Base-by-base conservation (phyloP, 2,329 filamentous ascomycete species). In the Penicillium freii region DNA sequence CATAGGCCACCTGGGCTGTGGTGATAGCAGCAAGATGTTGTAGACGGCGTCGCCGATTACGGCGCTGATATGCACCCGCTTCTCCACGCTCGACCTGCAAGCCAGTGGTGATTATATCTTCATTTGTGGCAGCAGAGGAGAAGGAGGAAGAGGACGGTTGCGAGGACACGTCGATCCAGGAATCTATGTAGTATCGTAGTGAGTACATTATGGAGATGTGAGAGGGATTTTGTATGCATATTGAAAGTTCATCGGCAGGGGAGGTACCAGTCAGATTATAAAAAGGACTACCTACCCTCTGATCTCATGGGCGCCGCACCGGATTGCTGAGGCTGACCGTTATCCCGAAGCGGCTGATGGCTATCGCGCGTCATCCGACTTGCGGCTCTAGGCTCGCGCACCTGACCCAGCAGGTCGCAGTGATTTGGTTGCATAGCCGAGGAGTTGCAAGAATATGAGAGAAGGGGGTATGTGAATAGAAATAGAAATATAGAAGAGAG, bases 101-200 rank as follows among this genome's bases (percentile, higher is more conserved):
- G 27, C 92, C 92, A 5, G 91, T 94, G 2, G 91, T 96, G 63
- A 96, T 89, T 64, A 96, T 93, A 69, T 97, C 92, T 64, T 96
- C 92, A 61, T 84, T 75, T 52, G 75, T 74, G 70, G 88, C 86
- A 53, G 86, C 76, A 21, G 84, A 96, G 21, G 92, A 96, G 13
- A 96, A 80, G 15, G 92, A 97, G 2, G 93, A 96, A 2, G 93
- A 96, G 0, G 93, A 97, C 8, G 93, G 92, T 67, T 94, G 91
- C 4, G 93, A 97, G 46, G 89, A 86, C 59, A 99, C 87, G 74
- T 99, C 93, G 66, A 97, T 86, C 94, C 94, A 99, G 9, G 94
- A 97, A 78, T 97, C 94, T 92, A 80, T 64, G 56, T 77, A 78
- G 67, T 76, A 74, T 45, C 69, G 73, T 33, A 75, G 72, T 78